Conservation (phyloP, 257 asterid genomes). For the Plantago major region DNA sequence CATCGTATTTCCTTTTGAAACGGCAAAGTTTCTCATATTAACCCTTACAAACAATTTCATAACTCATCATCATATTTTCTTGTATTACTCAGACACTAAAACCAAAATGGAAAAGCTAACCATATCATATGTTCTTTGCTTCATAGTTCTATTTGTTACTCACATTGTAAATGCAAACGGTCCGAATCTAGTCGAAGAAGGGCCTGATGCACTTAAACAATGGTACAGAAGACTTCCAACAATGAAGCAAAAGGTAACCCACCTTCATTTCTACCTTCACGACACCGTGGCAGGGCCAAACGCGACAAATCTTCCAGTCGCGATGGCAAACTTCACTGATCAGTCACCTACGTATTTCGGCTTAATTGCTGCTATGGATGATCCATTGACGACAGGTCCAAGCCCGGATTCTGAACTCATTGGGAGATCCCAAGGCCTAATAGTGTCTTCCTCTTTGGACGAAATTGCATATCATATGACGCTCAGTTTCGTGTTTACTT, state of each 20-base stretch:
- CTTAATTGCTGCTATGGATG: conserved; percentile 26
- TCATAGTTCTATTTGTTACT: neutral
- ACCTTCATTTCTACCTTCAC: conserved; percentile 42
- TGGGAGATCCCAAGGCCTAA: conserved; percentile 51
- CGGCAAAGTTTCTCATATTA: no score
- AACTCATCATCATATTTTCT: no score
- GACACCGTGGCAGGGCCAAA: conserved; percentile 30
- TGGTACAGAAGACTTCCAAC: conserved; percentile 31
- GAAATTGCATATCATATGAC: conserved; percentile 31
- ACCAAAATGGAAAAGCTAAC: conserved; percentile 11
- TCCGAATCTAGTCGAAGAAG: neutral
- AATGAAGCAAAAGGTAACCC: conserved; percentile 23
- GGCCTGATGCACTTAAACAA: conserved; percentile 21
- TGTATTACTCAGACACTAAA: no score
- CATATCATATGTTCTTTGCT: conserved; percentile 9
- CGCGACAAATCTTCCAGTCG: conserved; percentile 30
- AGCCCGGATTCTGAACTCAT: conserved; percentile 25
- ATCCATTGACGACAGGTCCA: conserved; percentile 30
- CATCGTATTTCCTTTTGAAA: no score
- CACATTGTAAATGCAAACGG: neutral
- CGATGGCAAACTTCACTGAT: conserved; percentile 22
- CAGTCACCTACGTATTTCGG: conserved; percentile 32
- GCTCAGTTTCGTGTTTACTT: conserved; percentile 32
- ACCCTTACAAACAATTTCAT: no score
- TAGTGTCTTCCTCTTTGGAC: conserved; percentile 23